Evolutionary conservation across 1,139 yeast genomes (phyloP).

Genomic region (Zygoascus hellenicus): DNA sequence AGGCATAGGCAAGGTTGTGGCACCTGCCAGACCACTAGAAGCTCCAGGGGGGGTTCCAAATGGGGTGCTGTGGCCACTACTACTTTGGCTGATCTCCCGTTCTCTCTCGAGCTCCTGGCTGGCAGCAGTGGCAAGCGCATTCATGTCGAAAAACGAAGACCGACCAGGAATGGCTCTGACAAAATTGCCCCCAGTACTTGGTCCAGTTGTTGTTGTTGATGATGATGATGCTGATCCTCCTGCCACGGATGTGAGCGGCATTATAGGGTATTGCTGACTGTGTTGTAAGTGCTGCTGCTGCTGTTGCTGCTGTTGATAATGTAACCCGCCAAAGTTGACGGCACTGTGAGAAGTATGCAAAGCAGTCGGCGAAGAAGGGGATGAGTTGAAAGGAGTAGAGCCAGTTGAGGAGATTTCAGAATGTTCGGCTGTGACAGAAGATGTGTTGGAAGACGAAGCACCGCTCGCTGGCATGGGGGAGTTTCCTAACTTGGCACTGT

Average conservation of each 20-base stretch:
- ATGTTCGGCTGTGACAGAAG: slow-evolving; percentile 4
- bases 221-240: background rate
- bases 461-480: background rate
- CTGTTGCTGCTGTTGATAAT: slow-evolving; percentile 9
- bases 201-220: background rate
- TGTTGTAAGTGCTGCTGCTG: slow-evolving; percentile 9
- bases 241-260: background rate
- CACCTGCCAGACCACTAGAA: background rate
- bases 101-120: slow-evolving; percentile 65
- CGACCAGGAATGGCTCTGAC: slow-evolving; percentile 25
- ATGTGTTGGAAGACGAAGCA: slow-evolving; percentile 2
- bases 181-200: slow-evolving; percentile 12
- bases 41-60: slow-evolving; percentile 7
- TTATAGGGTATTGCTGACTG: background rate
- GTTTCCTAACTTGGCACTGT: slow-evolving; percentile 2
- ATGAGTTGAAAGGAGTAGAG: slow-evolving; percentile 19
- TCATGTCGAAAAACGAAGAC: slow-evolving; percentile 49
- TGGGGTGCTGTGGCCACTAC: slow-evolving; percentile 6
- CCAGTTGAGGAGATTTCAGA: slow-evolving; percentile 13
- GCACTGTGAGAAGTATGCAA: slow-evolving; percentile 11
- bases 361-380: slow-evolving; percentile 21
- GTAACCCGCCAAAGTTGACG: slow-evolving; percentile 11
- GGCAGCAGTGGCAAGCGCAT: slow-evolving; percentile 75
- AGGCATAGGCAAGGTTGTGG: background rate
- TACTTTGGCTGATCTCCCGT: slow-evolving; percentile 9